A percentile compares a stretch with the other conserved stretches of the same genome.
Conservation (phyloP, 2,329 filamentous ascomycete genomes). For the Xylaria sp. region DNA sequence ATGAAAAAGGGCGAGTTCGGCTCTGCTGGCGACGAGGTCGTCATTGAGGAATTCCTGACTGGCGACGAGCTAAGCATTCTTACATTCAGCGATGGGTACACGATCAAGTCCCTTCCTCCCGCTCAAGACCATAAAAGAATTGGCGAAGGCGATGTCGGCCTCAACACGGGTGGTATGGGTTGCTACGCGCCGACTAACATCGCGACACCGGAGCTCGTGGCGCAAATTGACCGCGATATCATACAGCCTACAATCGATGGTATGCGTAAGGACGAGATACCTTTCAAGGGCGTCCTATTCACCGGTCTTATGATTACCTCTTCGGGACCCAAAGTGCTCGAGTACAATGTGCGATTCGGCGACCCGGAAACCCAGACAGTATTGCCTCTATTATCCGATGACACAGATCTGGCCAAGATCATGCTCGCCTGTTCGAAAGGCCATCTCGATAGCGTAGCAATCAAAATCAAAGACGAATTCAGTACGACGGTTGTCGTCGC, state of each 20-base stretch:
- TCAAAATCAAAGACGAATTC: slow-evolving; percentile 75
- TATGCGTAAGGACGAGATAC: slow-evolving; percentile 82
- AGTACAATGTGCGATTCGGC: slow-evolving; percentile 84
- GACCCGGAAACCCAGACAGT: slow-evolving; percentile 85
- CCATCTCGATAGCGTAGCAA: slow-evolving; percentile 73
- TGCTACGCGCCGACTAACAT: slow-evolving; percentile 93
- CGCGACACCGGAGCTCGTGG: slow-evolving; percentile 78
- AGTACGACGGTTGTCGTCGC: slow-evolving; percentile 95
- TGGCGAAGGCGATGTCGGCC: slow-evolving; percentile 87
- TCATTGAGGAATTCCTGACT: slow-evolving; percentile 92
- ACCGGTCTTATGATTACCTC: slow-evolving; percentile 86
- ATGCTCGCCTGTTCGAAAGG: slow-evolving; percentile 86
- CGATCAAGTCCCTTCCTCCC: slow-evolving; percentile 83
- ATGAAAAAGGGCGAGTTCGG: slow-evolving; percentile 93
- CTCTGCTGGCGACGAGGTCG: slow-evolving; percentile 85
- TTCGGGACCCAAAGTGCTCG: slow-evolving; percentile 74
- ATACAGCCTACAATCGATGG: slow-evolving; percentile 90
- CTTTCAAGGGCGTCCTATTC: slow-evolving; percentile 80
- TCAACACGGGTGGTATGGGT: slow-evolving; percentile 98
- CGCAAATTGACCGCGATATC: slow-evolving; percentile 80
- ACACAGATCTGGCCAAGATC: slow-evolving; percentile 86
- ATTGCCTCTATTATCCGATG: slow-evolving; percentile 77
- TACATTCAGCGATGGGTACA: slow-evolving; percentile 89
- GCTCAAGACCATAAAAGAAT: slow-evolving; percentile 98
- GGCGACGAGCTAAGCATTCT: slow-evolving; percentile 94